Percentiles rank a stretch among this genome's conserved stretches.
These are phyloP conservation scores for Hirsutella rhossiliensis DNA, from an alignment of 2,329 filamentous ascomycete genomes.

Conservation along the genomic window DNA sequence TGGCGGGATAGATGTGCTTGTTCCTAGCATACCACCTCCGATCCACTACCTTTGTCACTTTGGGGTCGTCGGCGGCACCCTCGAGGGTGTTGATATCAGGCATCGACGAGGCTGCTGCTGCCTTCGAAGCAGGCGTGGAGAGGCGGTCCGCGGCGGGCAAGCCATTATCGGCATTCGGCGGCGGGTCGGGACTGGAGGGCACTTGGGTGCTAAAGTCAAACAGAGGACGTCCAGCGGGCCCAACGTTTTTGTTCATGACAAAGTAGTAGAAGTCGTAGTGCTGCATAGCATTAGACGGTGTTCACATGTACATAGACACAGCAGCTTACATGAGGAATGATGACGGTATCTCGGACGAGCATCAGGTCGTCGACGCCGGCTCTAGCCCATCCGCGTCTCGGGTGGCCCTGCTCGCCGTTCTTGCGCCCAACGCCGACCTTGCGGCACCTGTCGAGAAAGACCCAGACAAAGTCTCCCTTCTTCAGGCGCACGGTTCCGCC, in stretches of 20 bases:
- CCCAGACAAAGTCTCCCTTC: conserved; percentile 88
- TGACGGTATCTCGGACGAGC: conserved; percentile 80
- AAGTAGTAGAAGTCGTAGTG: conserved; percentile 98
- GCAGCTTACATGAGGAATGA: conserved; percentile 77
- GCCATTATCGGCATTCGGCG: background rate
- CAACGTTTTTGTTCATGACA: conserved; percentile 73
- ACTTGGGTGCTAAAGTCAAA: conserved; percentile 61
- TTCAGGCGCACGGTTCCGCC: conserved; percentile 76
- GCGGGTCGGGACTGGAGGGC: conserved; percentile 13
- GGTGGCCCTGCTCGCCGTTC: conserved; percentile 56
- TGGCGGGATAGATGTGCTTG: conserved; percentile 96
- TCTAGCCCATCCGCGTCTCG: conserved; percentile 73
- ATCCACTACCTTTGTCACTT: conserved; percentile 86
- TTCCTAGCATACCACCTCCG: conserved; percentile 94
- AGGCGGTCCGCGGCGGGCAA: conserved; percentile 11
- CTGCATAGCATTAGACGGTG: conserved; percentile 29
- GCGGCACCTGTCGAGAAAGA: conserved; percentile 82
- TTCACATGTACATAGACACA: background rate
- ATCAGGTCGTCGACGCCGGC: conserved; percentile 93
- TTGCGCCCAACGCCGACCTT: conserved; percentile 80
- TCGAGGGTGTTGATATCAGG: conserved; percentile 50
- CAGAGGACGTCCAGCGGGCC: conserved; percentile 58
- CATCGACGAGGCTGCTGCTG: conserved; percentile 23
- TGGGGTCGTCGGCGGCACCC: conserved; percentile 66
- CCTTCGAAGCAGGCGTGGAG: conserved; percentile 20